These are phyloP conservation scores for Sporothrix curviconia DNA, from an alignment of 2,329 filamentous ascomycete genomes.

Conservation along the genomic window DNA sequence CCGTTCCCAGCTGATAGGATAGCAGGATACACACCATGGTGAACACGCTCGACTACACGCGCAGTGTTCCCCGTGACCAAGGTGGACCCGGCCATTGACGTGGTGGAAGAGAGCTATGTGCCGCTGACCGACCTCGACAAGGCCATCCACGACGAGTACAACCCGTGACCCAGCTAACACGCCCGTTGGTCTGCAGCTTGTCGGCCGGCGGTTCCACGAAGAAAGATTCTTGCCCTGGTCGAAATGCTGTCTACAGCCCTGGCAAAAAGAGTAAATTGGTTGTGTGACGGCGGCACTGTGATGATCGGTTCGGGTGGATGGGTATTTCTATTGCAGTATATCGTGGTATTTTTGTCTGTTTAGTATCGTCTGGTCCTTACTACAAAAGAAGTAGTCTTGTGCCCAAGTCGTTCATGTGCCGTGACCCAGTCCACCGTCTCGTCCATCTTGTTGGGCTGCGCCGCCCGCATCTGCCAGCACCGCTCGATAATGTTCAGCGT, in stretches of 20 bases:
- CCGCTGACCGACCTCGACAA: constrained; percentile 8
- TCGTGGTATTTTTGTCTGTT: background rate
- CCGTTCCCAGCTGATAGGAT: constrained; percentile 27
- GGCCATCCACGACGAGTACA: constrained; percentile 10
- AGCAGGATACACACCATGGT: constrained; percentile 60
- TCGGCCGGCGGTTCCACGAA: constrained; percentile 13
- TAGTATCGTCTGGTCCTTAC: background rate
- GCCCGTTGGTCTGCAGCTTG: constrained; percentile 15
- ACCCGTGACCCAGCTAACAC: constrained; percentile 13
- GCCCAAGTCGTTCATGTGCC: constrained; percentile 12
- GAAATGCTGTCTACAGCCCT: constrained; percentile 6
- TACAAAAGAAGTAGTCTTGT: constrained; percentile 11
- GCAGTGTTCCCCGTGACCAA: constrained; percentile 50
- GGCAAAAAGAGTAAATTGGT: background rate
- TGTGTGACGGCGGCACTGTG: background rate
- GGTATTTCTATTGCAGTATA: too few relatives aligned
- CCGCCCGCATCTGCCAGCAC: constrained; percentile 10
- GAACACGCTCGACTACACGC: constrained; percentile 63
- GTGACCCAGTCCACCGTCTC: constrained; percentile 12
- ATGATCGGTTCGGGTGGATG: too few relatives aligned
- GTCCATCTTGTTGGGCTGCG: background rate
- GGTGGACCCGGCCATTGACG: constrained; percentile 3
- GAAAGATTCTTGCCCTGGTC: constrained; percentile 9
- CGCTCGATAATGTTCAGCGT: constrained; percentile 12
- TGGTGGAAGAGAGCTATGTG: background rate